These are phyloP conservation scores for Chrysanthemum seticuspe DNA, from an alignment of 129 eudicot species.

Conservation along the genomic window DNA sequence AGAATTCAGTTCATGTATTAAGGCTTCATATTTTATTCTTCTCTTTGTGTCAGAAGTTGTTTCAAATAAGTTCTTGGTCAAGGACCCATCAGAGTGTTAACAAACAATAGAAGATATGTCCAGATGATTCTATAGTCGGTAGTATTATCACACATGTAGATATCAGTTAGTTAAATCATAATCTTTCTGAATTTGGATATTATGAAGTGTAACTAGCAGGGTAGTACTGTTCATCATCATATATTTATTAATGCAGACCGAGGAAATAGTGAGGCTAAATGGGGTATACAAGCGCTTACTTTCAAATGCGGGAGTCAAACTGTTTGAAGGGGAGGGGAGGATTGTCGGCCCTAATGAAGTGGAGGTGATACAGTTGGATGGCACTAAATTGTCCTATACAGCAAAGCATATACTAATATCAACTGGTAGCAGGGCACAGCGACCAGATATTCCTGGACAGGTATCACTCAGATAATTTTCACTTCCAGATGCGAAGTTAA, in stretches of 20 bases:
- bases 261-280: slow-evolving; percentile 79
- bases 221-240: slow-evolving; percentile 18
- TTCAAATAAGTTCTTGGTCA: no score
- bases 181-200: not conserved
- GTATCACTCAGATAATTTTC: slow-evolving; percentile 21
- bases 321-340: slow-evolving; percentile 94
- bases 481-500: slow-evolving; percentile 4
- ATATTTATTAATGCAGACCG: slow-evolving; percentile 55
- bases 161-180: not conserved
- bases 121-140: no score
- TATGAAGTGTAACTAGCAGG: not conserved
- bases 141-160: no score
- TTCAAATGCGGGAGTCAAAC: slow-evolving; percentile 85
- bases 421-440: slow-evolving; percentile 93
- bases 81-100: no score
- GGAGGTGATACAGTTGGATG: slow-evolving; percentile 79
- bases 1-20: not conserved
- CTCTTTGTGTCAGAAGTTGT: not conserved
- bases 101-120: no score
- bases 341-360: slow-evolving; percentile 91
- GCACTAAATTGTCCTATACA: slow-evolving; percentile 63
- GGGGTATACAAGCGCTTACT: slow-evolving; percentile 82
- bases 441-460: slow-evolving; percentile 85
- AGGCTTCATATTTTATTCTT: not conserved
- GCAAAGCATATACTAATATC: slow-evolving; percentile 89